These are phyloP conservation scores for Trichoderma asperellum DNA, from an alignment of 2,329 filamentous ascomycete genomes.

Conservation along the genomic window DNA sequence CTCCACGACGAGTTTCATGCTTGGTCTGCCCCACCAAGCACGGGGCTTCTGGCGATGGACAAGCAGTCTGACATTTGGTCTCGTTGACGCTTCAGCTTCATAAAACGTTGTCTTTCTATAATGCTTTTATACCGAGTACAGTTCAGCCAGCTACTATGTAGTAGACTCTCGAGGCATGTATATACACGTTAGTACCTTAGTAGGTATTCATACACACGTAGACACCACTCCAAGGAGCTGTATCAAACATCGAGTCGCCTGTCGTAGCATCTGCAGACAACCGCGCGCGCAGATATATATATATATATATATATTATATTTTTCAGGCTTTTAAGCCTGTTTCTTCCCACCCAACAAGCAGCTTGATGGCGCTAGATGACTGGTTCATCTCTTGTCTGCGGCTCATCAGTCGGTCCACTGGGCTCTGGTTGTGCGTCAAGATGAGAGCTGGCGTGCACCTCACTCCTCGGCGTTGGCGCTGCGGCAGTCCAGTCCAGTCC, in stretches of 20 bases:
- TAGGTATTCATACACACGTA: neutral
- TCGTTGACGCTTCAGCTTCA: neutral
- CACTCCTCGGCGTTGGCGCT: neutral
- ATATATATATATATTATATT: neutral
- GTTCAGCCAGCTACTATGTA: neutral
- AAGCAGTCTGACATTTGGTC: neutral
- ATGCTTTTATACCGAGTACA: neutral
- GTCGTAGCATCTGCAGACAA: neutral
- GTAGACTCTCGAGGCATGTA: neutral
- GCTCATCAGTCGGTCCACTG: conserved; percentile 1
- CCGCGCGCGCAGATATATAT: neutral
- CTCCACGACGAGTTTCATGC: conserved; percentile 29
- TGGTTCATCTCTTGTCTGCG: neutral
- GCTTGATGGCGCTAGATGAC: neutral
- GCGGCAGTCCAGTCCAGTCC: neutral
- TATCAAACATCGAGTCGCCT: neutral
- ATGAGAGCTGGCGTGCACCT: conserved; percentile 15
- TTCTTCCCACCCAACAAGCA: neutral
- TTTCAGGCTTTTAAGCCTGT: neutral
- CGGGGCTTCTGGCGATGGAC: conserved; percentile 2
- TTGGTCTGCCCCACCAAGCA: conserved; percentile 15
- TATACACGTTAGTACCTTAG: neutral
- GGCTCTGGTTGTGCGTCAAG: neutral
- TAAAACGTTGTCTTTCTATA: neutral
- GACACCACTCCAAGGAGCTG: neutral